A percentile compares a stretch with the other conserved stretches of the same genome.
Conservation (phyloP, 352 stramenopile genomes). For the Blastocystis sp. region DNA sequence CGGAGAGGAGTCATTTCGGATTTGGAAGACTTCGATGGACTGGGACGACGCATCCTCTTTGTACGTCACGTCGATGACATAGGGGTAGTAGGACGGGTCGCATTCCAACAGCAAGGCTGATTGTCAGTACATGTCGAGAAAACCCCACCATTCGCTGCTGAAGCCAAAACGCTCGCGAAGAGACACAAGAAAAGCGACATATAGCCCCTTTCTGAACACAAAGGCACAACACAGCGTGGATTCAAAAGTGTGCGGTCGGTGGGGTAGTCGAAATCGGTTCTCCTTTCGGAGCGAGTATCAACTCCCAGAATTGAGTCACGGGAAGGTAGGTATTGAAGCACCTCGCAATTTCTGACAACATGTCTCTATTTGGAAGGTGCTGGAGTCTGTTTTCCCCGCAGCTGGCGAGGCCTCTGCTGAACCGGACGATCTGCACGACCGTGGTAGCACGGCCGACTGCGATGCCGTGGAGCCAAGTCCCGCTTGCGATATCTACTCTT, state of each 20-base stretch:
- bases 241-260: background rate
- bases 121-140: background rate
- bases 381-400: conserved; percentile 50
- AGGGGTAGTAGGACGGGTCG: conserved; percentile 6
- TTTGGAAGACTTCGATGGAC: conserved; percentile 31
- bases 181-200: background rate
- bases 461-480: background rate
- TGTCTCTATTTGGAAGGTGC: conserved; percentile 62
- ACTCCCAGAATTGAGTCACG: background rate
- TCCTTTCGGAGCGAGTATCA: background rate
- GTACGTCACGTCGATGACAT: conserved; percentile 37
- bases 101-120: conserved; percentile 19
- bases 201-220: background rate
- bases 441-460: background rate
- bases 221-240: background rate
- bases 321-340: background rate
- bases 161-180: background rate
- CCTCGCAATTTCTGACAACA: background rate
- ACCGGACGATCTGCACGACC: background rate
- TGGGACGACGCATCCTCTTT: conserved; percentile 5
- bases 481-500: conserved; percentile 21
- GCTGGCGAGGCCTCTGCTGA: conserved; percentile 5
- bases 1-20: background rate
- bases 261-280: background rate
- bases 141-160: background rate